A percentile compares a stretch with the other conserved stretches of the same genome.
These are phyloP conservation scores for Tetracentron sinense DNA, from an alignment of 164 flowering plant species.

Conservation along the genomic window DNA sequence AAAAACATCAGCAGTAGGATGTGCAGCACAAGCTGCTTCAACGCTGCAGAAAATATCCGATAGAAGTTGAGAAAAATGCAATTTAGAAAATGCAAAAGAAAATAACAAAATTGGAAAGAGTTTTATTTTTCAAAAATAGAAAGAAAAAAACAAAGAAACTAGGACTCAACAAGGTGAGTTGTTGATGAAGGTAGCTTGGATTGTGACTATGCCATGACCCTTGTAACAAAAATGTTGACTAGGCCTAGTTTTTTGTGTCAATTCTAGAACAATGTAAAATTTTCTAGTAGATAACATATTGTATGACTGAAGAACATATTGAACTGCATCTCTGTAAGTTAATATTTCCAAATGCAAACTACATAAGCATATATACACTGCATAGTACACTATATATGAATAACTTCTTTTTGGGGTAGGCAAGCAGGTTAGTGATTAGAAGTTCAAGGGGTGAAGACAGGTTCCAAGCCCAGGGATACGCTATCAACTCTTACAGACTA, in stretches of 20 bases:
- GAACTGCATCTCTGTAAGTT: too few species aligned
- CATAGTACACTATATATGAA: too few species aligned
- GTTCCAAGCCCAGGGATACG: too few species aligned
- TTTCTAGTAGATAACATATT: too few species aligned
- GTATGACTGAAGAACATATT: too few species aligned
- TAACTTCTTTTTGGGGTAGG: too few species aligned
- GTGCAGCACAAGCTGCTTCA: slow-evolving; percentile 93
- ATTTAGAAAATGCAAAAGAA: background rate
- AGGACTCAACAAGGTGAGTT: background rate
- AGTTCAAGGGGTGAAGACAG: too few species aligned
- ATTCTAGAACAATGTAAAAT: too few species aligned
- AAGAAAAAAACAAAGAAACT: background rate
- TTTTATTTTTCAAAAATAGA: background rate
- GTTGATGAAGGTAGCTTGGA: background rate
- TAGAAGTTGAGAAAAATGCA: background rate
- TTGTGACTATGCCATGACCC: background rate
- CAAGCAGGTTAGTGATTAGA: too few species aligned
- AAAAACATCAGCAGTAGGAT: slow-evolving; percentile 98
- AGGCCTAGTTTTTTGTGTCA: background rate
- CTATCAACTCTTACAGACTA: too few species aligned
- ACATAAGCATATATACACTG: too few species aligned
- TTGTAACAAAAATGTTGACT: background rate
- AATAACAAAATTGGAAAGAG: background rate
- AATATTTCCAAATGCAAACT: too few species aligned
- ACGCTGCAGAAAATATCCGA: slow-evolving; percentile 43